Evolutionary conservation across 768 basidiomycete species (phyloP).

Genomic region (Lactifluus rugatus): DNA sequence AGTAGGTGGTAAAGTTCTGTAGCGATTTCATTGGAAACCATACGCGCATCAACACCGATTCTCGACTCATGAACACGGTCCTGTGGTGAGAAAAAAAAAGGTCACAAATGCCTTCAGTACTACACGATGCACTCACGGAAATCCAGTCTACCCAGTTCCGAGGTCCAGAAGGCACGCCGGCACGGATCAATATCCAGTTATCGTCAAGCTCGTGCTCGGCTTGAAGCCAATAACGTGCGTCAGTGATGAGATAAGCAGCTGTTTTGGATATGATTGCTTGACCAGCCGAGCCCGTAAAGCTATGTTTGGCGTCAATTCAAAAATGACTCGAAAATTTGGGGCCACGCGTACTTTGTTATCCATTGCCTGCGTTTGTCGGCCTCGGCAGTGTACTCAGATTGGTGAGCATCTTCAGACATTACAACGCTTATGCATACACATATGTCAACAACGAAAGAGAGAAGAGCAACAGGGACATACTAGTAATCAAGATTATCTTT

Average conservation of each 20-base stretch:
- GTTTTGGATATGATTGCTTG: conserved; percentile 58
- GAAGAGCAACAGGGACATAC: neutral
- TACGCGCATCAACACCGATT: conserved; percentile 79
- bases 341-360: conserved; percentile 53
- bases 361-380: conserved; percentile 72
- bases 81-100: conserved; percentile 18
- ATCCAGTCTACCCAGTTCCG: conserved; percentile 79
- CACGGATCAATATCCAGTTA: conserved; percentile 64
- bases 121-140: neutral
- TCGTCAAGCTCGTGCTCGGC: conserved; percentile 57
- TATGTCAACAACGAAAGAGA: conserved; percentile 3
- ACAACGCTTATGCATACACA: conserved; percentile 41
- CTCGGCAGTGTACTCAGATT: conserved; percentile 69
- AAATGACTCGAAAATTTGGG: neutral
- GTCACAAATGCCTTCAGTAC: neutral
- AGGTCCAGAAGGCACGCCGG: conserved; percentile 43
- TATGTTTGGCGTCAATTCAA: conserved; percentile 20
- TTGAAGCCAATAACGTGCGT: conserved; percentile 80
- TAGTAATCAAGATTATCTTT: conserved; percentile 20
- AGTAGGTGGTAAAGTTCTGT: conserved; percentile 50
- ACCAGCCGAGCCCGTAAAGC: conserved; percentile 60
- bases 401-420: conserved; percentile 75
- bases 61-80: conserved; percentile 35
- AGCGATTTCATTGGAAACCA: conserved; percentile 69
- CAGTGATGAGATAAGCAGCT: conserved; percentile 65